These are phyloP conservation scores for Penicillium riverlandense DNA, from an alignment of 495 filamentous ascomycete genomes.

Conservation along the genomic window DNA sequence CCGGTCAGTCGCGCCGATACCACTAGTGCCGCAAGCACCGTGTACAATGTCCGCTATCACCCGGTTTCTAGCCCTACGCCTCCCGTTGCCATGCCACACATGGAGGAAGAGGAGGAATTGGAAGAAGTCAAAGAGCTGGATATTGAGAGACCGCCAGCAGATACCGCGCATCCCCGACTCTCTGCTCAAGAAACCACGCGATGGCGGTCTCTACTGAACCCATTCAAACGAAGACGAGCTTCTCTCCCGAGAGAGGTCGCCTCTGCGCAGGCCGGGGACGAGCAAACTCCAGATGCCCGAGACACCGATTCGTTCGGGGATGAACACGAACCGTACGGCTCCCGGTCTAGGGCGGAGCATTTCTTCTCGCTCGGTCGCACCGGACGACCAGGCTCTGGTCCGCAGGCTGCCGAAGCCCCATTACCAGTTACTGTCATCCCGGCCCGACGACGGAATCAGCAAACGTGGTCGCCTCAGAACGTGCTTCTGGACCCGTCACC, in stretches of 20 bases:
- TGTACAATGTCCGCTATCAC: conserved; percentile 79
- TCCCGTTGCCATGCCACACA: conserved; percentile 34
- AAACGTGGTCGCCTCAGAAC: conserved; percentile 36
- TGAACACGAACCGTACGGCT: conserved; percentile 13
- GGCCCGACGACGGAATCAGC: conserved; percentile 48
- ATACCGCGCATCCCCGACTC: conserved; percentile 5
- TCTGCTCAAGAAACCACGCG: conserved; percentile 14
- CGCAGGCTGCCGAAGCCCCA: conserved; percentile 21
- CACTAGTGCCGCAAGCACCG: conserved; percentile 69
- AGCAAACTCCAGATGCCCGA: conserved; percentile 8
- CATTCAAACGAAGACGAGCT: conserved; percentile 45
- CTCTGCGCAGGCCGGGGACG: conserved; percentile 38
- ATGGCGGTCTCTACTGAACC: conserved; percentile 46
- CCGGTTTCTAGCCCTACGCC: conserved; percentile 64
- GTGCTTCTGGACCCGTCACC: conserved; percentile 6
- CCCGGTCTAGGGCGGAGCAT: conserved; percentile 15
- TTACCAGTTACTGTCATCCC: conserved; percentile 64
- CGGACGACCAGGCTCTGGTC: conserved; percentile 13
- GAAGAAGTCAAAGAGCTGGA: conserved; percentile 26
- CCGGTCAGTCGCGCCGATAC: conserved; percentile 75
- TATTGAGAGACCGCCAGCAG: conserved; percentile 5
- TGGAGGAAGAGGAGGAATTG: conserved; percentile 30
- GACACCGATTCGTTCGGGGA: conserved; percentile 14
- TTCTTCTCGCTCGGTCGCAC: conserved; percentile 27
- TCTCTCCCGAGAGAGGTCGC: conserved; percentile 50